Evolutionary conservation across 2,329 filamentous ascomycete genomes (phyloP).

Genomic region (Furcasterigmium sp.): DNA sequence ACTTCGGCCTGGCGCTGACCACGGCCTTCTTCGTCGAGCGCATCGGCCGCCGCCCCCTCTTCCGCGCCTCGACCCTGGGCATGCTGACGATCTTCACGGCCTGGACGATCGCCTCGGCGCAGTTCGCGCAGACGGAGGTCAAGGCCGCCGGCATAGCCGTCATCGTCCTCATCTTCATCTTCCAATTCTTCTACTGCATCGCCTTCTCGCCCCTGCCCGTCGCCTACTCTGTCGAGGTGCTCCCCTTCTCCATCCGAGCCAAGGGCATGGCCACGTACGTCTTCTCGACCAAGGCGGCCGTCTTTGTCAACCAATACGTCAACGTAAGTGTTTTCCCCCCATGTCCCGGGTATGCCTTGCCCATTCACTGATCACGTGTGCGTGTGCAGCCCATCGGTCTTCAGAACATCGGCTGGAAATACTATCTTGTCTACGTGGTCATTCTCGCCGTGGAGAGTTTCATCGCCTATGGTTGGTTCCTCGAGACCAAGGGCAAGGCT

Average conservation of each 20-base stretch:
- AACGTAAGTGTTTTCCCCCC: slow-evolving; percentile 23
- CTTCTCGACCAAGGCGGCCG: slow-evolving; percentile 19
- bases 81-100: slow-evolving; percentile 26
- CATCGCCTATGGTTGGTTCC: slow-evolving; percentile 35
- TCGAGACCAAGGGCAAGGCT: slow-evolving; percentile 41
- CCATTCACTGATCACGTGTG: not conserved
- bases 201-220: slow-evolving; percentile 47
- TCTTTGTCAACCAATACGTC: slow-evolving; percentile 31
- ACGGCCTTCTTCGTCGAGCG: slow-evolving; percentile 21
- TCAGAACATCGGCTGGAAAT: slow-evolving; percentile 43
- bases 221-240: slow-evolving; percentile 47
- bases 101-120: slow-evolving; percentile 27
- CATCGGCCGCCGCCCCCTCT: slow-evolving; percentile 18
- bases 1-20: slow-evolving; percentile 18
- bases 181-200: slow-evolving; percentile 44
- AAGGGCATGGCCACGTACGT: slow-evolving; percentile 37
- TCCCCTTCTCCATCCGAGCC: slow-evolving; percentile 45
- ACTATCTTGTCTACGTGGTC: slow-evolving; percentile 52
- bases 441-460: slow-evolving; percentile 42
- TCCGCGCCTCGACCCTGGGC: slow-evolving; percentile 16
- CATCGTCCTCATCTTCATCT: slow-evolving; percentile 28
- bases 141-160: slow-evolving; percentile 23
- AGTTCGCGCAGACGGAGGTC: slow-evolving; percentile 21
- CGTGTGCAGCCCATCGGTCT: slow-evolving; percentile 39
- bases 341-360: slow-evolving; percentile 25